A percentile compares a stretch with the other conserved stretches of the same genome.
These are phyloP conservation scores for Pseudofabraea citricarpa DNA, from an alignment of 2,329 filamentous ascomycete species.

Conservation along the genomic window DNA sequence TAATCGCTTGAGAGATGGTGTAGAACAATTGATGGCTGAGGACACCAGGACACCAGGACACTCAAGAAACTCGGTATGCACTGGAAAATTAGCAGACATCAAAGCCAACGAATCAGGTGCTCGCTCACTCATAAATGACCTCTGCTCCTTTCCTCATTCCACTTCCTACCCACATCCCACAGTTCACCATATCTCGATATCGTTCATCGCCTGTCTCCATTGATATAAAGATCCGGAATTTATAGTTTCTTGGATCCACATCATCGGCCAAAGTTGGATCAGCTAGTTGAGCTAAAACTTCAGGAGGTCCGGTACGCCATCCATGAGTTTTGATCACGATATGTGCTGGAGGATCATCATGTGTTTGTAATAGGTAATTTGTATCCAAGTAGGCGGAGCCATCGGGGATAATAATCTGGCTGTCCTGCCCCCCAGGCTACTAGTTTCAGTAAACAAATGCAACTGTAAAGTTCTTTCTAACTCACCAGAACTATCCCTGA, in stretches of 20 bases:
- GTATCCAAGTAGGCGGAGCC: conserved; percentile 35
- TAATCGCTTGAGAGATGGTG: too few relatives aligned
- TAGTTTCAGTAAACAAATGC: not conserved
- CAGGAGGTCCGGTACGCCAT: conserved; percentile 41
- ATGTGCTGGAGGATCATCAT: conserved; percentile 39
- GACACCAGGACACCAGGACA: too few relatives aligned
- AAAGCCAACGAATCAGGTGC: not conserved
- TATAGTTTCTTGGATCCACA: conserved; percentile 32
- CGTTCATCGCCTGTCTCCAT: conserved; percentile 46
- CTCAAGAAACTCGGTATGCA: not conserved
- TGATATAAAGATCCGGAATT: conserved; percentile 43
- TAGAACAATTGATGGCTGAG: too few relatives aligned
- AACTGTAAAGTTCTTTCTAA: not conserved
- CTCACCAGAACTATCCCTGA: conserved; percentile 38
- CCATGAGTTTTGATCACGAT: conserved; percentile 43
- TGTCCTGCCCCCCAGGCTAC: conserved; percentile 33
- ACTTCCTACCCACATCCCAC: conserved; percentile 45
- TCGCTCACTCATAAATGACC: conserved; percentile 39
- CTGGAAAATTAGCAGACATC: not conserved
- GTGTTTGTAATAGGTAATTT: conserved; percentile 44
- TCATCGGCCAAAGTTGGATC: conserved; percentile 20
- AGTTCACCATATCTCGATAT: conserved; percentile 44
- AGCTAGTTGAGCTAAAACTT: conserved; percentile 23
- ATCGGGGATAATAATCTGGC: conserved; percentile 27
- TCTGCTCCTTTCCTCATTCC: conserved; percentile 41